A percentile compares a stretch with the other conserved stretches of the same genome.
phyloP scores from a whole-genome alignment of 2,329 filamentous ascomycete genomes.

The Monilinia polystroma region DNA sequence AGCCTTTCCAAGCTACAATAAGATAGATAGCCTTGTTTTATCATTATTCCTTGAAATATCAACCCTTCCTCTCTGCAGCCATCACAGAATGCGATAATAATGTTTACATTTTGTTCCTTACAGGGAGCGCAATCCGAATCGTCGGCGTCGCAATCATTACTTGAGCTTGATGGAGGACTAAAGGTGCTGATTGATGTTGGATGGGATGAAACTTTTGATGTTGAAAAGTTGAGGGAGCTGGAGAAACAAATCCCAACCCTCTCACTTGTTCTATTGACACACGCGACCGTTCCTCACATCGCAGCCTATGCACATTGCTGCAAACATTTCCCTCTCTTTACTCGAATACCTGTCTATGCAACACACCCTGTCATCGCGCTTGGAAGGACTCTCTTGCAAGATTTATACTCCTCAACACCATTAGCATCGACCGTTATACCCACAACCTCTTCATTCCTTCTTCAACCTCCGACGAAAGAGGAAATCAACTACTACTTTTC shows the following conservation, averaged over 20 bases:
- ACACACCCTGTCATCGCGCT: conserved; percentile 91
- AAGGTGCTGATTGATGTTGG: conserved; percentile 93
- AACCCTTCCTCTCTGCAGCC: neutral
- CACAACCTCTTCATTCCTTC: conserved; percentile 65
- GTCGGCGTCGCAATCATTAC: conserved; percentile 85
- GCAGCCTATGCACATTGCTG: conserved; percentile 95
- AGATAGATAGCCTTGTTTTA: conserved; percentile 3
- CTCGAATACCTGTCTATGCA: conserved; percentile 89
- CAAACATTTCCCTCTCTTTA: conserved; percentile 91
- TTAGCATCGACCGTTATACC: conserved; percentile 84
- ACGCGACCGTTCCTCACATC: conserved; percentile 87
- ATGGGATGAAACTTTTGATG: conserved; percentile 91
- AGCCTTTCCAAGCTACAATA: conserved; percentile 13
- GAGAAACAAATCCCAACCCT: conserved; percentile 92
- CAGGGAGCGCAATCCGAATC: conserved; percentile 88
- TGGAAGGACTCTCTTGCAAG: conserved; percentile 84
- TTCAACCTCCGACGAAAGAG: conserved; percentile 72
- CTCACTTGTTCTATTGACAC: conserved; percentile 90
- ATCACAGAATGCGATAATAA: conserved; percentile 45
- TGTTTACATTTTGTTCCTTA: conserved; percentile 96
- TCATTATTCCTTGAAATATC: neutral
- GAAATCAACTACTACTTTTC: conserved; percentile 94
- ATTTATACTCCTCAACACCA: conserved; percentile 87
- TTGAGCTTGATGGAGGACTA: conserved; percentile 94
- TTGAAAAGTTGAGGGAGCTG: conserved; percentile 76